These are phyloP conservation scores for Rhizopogon vinicolor DNA, from an alignment of 768 basidiomycete species.

Conservation along the genomic window DNA sequence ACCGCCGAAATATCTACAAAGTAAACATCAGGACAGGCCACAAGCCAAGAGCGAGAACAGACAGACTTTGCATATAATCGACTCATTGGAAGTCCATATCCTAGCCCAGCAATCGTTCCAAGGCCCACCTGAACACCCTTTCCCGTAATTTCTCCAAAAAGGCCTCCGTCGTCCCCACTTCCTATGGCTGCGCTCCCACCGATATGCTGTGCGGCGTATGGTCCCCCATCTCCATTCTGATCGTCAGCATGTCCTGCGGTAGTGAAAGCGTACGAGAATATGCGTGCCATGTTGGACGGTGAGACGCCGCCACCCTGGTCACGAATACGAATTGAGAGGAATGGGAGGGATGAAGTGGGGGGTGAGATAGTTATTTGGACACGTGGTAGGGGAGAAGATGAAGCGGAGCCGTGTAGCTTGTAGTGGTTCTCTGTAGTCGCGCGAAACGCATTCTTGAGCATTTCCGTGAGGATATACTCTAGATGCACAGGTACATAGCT, in stretches of 20 bases:
- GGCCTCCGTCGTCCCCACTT: conserved; percentile 42
- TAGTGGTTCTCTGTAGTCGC: conserved; percentile 79
- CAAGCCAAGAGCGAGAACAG: background rate
- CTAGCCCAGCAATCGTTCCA: conserved; percentile 88
- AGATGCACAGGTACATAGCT: conserved; percentile 89
- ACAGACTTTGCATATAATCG: conserved; percentile 60
- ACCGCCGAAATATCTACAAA: conserved; percentile 75
- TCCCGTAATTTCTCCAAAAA: conserved; percentile 76
- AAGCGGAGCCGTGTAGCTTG: conserved; percentile 32
- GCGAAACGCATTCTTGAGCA: conserved; percentile 88
- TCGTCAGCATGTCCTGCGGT: conserved; percentile 60
- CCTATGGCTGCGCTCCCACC: conserved; percentile 65
- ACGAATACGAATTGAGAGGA: conserved; percentile 73
- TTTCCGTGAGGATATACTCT: conserved; percentile 88
- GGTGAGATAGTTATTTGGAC: conserved; percentile 70
- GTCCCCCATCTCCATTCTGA: conserved; percentile 46
- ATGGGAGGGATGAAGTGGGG: conserved; percentile 34
- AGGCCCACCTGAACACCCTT: conserved; percentile 76
- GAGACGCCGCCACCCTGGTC: conserved; percentile 87
- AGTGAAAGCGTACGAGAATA: conserved; percentile 92
- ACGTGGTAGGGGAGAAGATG: conserved; percentile 45
- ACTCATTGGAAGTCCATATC: conserved; percentile 85
- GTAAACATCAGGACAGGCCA: background rate
- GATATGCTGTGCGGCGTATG: conserved; percentile 76
- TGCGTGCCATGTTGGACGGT: conserved; percentile 64